Percentiles rank a stretch among this genome's conserved stretches.
phyloP scores from a whole-genome alignment of 768 basidiomycete species.

The Suillus decipiens region DNA sequence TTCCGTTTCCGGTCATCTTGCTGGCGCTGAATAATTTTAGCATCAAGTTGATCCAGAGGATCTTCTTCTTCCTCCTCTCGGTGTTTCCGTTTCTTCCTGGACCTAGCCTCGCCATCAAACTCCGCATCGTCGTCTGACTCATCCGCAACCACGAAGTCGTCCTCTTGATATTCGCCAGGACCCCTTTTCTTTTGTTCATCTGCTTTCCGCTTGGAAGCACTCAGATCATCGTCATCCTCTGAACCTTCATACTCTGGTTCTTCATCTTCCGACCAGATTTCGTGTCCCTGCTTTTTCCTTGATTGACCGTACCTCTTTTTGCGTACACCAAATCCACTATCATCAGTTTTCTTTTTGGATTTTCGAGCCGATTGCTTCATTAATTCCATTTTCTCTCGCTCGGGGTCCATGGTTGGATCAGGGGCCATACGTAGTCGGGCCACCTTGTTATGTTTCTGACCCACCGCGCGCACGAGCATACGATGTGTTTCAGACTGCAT shows the following conservation, averaged over 20 bases:
- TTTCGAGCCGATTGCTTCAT: slow-evolving; percentile 66
- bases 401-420: slow-evolving; percentile 76
- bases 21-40: slow-evolving; percentile 57
- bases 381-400: slow-evolving; percentile 70
- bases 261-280: slow-evolving; percentile 72
- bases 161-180: slow-evolving; percentile 75
- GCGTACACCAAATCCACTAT: slow-evolving; percentile 48
- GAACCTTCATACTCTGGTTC: slow-evolving; percentile 56
- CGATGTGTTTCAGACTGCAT: slow-evolving; percentile 91
- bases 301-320: slow-evolving; percentile 48
- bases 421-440: slow-evolving; percentile 78
- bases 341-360: slow-evolving; percentile 56
- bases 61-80: slow-evolving; percentile 59
- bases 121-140: slow-evolving; percentile 64
- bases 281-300: slow-evolving; percentile 44
- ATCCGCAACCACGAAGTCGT: slow-evolving; percentile 84
- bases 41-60: slow-evolving; percentile 69
- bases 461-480: slow-evolving; percentile 84
- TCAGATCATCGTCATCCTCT: slow-evolving; percentile 62
- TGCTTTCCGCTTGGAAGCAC: slow-evolving; percentile 45
- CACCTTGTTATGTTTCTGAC: slow-evolving; percentile 81
- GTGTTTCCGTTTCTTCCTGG: slow-evolving; percentile 40
- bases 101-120: slow-evolving; percentile 37
- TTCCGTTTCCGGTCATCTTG: slow-evolving; percentile 53
- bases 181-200: slow-evolving; percentile 49